phyloP scores from a whole-genome alignment of 2,329 filamentous ascomycete genomes.

The Aspergillus cejpii region DNA sequence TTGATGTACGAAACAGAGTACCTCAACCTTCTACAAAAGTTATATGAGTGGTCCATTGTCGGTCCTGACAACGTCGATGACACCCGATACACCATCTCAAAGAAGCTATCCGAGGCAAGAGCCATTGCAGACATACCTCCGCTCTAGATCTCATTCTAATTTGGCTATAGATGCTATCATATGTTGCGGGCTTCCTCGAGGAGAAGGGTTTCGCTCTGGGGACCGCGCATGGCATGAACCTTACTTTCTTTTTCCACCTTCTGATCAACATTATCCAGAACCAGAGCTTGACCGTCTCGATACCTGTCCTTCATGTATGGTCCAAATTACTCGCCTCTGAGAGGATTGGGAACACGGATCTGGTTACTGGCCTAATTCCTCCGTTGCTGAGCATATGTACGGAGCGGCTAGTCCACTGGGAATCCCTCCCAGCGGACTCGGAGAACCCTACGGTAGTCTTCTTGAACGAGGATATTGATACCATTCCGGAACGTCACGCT shows the following conservation, averaged over 20 bases:
- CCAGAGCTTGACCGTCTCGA: slow-evolving; percentile 84
- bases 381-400: slow-evolving; percentile 77
- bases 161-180: slow-evolving; percentile 64
- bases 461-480: slow-evolving; percentile 89
- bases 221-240: slow-evolving; percentile 51
- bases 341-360: slow-evolving; percentile 52
- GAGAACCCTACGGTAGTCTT: slow-evolving; percentile 74
- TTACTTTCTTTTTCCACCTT: slow-evolving; percentile 70
- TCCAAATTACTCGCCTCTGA: slow-evolving; percentile 70
- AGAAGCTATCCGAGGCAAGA: slow-evolving; percentile 84
- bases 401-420: slow-evolving; percentile 76
- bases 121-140: not conserved
- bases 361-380: slow-evolving; percentile 61
- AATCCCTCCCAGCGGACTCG: slow-evolving; percentile 73
- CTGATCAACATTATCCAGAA: slow-evolving; percentile 73
- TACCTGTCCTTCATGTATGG: slow-evolving; percentile 86
- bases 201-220: slow-evolving; percentile 65
- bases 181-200: slow-evolving; percentile 76
- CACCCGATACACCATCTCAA: slow-evolving; percentile 82
- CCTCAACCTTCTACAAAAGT: slow-evolving; percentile 62
- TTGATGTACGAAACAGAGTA: slow-evolving; percentile 70
- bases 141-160: slow-evolving; percentile 3
- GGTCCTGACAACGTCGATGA: slow-evolving; percentile 80
- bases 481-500: slow-evolving; percentile 83
- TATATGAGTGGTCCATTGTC: slow-evolving; percentile 74